Percentiles rank a stretch among this genome's conserved stretches.
These are phyloP conservation scores for Colletotrichum somersetense DNA, from an alignment of 2,329 filamentous ascomycete genomes.

Conservation along the genomic window DNA sequence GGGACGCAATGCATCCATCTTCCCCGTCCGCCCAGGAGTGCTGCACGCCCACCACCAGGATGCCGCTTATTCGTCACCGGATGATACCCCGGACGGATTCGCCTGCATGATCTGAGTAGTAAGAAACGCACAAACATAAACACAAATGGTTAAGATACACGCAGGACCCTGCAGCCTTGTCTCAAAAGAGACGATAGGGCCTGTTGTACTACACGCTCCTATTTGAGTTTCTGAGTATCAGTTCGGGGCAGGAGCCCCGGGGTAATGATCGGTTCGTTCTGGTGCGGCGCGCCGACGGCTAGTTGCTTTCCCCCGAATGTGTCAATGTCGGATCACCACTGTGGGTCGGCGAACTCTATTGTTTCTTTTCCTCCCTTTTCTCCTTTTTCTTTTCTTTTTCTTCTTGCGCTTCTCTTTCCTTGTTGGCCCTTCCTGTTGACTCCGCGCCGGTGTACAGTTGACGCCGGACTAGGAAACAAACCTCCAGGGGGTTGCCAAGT, in stretches of 20 bases:
- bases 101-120: constrained; percentile 5
- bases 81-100: background rate
- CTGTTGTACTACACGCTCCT: background rate
- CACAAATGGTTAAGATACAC: background rate
- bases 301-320: background rate
- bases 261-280: background rate
- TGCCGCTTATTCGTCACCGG: background rate
- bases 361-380: background rate
- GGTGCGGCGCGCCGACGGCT: background rate
- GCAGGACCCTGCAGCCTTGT: constrained; percentile 11
- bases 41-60: background rate
- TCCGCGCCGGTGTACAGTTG: background rate
- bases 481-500: background rate
- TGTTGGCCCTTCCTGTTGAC: background rate
- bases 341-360: background rate
- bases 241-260: too few species aligned
- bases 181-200: background rate
- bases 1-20: background rate
- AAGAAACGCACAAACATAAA: background rate
- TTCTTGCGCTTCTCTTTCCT: too few species aligned
- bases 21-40: background rate
- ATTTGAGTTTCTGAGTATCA: background rate
- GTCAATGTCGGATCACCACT: background rate
- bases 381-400: background rate
- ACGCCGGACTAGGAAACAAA: too few species aligned